Evolutionary conservation across 768 basidiomycete genomes (phyloP).

Genomic region (Phanerodontia chrysosporium): DNA sequence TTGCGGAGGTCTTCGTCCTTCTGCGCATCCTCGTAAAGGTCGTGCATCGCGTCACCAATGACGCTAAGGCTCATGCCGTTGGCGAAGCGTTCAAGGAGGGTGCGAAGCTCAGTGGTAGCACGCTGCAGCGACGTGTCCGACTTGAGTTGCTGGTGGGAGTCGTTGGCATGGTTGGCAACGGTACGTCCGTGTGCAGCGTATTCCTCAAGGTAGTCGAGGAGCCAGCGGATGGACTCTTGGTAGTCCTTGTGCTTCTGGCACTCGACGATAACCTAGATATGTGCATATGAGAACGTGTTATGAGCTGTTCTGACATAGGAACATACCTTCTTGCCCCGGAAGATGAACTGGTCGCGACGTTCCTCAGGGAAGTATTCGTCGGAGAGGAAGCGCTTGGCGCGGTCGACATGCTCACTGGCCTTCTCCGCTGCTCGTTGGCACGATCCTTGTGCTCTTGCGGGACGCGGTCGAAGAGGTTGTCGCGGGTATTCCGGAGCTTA

Average conservation of each 20-base stretch:
- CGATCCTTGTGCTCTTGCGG: constrained; percentile 66
- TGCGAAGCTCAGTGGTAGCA: constrained; percentile 62
- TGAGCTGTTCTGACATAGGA: background rate
- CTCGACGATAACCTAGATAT: constrained; percentile 69
- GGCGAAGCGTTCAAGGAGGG: constrained; percentile 88
- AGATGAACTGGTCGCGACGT: constrained; percentile 89
- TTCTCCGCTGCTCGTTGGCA: constrained; percentile 42
- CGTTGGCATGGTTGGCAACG: constrained; percentile 13
- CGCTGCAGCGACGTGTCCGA: constrained; percentile 54
- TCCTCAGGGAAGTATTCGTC: constrained; percentile 91
- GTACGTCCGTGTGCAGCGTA: constrained; percentile 44
- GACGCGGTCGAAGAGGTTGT: constrained; percentile 48
- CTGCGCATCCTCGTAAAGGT: constrained; percentile 68
- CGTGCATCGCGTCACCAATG: constrained; percentile 66
- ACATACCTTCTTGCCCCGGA: constrained; percentile 82
- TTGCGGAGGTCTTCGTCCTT: constrained; percentile 68
- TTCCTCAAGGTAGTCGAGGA: constrained; percentile 56
- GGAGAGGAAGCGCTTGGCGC: constrained; percentile 60
- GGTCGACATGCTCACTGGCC: constrained; percentile 47
- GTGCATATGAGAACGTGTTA: background rate
- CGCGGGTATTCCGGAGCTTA: constrained; percentile 28
- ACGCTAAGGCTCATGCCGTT: constrained; percentile 62
- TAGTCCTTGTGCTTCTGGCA: constrained; percentile 92
- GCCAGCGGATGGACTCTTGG: constrained; percentile 75
- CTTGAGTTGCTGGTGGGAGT: constrained; percentile 17